Evolutionary conservation across 2,329 filamentous ascomycete species (phyloP), one percentile per base, ranked within the genome.

Genomic region (Fusarium goolgardi): DNA sequence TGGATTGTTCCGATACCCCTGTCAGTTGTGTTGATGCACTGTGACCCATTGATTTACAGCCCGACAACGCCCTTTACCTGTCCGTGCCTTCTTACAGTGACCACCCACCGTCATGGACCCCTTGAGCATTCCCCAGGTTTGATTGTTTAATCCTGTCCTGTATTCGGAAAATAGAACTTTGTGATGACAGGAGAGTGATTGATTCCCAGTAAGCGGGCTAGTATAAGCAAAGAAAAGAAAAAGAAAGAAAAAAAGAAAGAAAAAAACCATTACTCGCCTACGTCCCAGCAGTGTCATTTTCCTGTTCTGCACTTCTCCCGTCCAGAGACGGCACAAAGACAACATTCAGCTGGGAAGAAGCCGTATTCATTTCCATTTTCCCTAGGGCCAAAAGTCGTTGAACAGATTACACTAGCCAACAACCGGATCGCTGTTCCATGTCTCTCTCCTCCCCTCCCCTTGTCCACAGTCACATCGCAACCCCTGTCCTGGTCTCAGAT

Each of bases 81-180:
- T 45, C 47, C 31, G 56, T 69, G 61, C 59, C 53, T 63, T 55
- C 31, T 66, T 46, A 23, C 41, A 61, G 64, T 63, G 46, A 23
- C 40, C 52, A 65, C 29, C 52, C 52, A 65, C 29, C 49, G 55
- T 66, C 49, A 49, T 43, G 39, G 51, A 31, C 44, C 64, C 69
- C 66, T 72, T 52, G 67, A 66, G 50, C 67, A 72, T 73, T 73
- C 71, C 71, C 71, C 71, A 67, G 71, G 68, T 72, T 60, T 69
- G 39, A 61, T 49, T 69, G 37, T 55, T 66, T 46, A 27, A 52
- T 57, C 45, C 41, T 52, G 37, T 29, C 39, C 20, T 53, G 29
- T 21, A 34, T 31, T 32, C 8, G 27, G 25, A 45, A 55, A 39
- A 53, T 37, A 53, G 35, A 29, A 50, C 45, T 59, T 43, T 27